Percentiles rank a stretch among this genome's conserved stretches.
phyloP scores from a whole-genome alignment of 805 yeast species.

The Cyberlindnera subsufficiens region DNA sequence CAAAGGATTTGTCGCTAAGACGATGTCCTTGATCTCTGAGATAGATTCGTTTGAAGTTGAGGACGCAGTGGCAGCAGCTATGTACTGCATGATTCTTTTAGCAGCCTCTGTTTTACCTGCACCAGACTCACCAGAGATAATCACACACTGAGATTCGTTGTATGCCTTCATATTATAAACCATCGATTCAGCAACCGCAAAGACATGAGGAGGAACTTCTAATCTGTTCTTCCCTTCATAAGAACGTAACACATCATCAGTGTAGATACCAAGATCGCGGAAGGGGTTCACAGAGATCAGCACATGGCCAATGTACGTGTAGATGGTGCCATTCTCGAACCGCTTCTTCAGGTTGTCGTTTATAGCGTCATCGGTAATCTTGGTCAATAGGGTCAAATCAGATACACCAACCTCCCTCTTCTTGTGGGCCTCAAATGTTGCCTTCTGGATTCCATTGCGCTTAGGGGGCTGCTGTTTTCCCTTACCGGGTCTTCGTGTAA shows the following conservation, averaged over 20 bases:
- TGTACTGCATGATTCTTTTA: constrained; percentile 94
- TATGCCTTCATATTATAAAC: constrained; percentile 92
- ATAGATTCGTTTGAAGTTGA: constrained; percentile 59
- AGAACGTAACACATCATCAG: constrained; percentile 64
- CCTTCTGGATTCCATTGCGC: constrained; percentile 68
- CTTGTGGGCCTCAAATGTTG: constrained; percentile 80
- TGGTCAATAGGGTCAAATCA: constrained; percentile 83
- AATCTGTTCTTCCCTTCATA: constrained; percentile 90
- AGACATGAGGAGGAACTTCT: constrained; percentile 98
- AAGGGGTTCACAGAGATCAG: constrained; percentile 95
- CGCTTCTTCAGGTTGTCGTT: constrained; percentile 87
- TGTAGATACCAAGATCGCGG: constrained; percentile 92
- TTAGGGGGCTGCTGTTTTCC: constrained; percentile 49
- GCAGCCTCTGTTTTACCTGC: constrained; percentile 99
- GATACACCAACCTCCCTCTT: constrained; percentile 98
- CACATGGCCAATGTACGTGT: constrained; percentile 91
- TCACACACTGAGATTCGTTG: constrained; percentile 93
- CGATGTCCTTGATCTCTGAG: constrained; percentile 91
- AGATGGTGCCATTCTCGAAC: constrained; percentile 83
- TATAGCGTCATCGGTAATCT: constrained; percentile 87
- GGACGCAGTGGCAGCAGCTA: constrained; percentile 81
- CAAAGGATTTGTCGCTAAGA: constrained; percentile 91
- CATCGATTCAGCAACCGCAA: constrained; percentile 96
- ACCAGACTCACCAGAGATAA: constrained; percentile 95
- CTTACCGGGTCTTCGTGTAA: constrained; percentile 69